Conservation (phyloP, 495 filamentous ascomycete genomes). For the Aspergillus bertholletiae region DNA sequence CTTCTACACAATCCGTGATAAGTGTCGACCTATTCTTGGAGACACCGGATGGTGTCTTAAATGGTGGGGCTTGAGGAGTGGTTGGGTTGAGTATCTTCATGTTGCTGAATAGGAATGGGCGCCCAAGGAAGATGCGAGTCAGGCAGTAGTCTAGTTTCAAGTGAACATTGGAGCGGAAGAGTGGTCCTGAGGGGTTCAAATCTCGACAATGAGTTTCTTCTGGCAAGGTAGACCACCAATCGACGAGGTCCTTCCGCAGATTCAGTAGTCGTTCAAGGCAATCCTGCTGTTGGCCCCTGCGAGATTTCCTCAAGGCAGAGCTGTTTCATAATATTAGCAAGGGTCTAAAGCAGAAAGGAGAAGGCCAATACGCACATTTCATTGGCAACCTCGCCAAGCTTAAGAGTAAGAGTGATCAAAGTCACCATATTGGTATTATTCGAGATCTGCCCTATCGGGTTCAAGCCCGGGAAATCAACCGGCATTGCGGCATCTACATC, state of each 20-base stretch:
- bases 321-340: slow-evolving; percentile 11
- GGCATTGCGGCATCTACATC: slow-evolving; percentile 48
- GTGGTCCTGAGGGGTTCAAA: slow-evolving; percentile 33
- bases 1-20: slow-evolving; percentile 47
- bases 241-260: slow-evolving; percentile 38
- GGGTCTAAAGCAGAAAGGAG: background rate
- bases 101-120: slow-evolving; percentile 47
- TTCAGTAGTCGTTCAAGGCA: slow-evolving; percentile 41
- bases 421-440: slow-evolving; percentile 48
- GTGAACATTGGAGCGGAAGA: slow-evolving; percentile 47
- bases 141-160: slow-evolving; percentile 49
- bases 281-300: slow-evolving; percentile 40
- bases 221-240: slow-evolving; percentile 49
- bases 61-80: slow-evolving; percentile 15
- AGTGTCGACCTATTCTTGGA: slow-evolving; percentile 40
- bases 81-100: slow-evolving; percentile 30
- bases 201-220: slow-evolving; percentile 41
- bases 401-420: slow-evolving; percentile 43
- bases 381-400: slow-evolving; percentile 41
- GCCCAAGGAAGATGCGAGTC: slow-evolving; percentile 45
- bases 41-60: slow-evolving; percentile 32
- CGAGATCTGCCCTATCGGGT: slow-evolving; percentile 29
- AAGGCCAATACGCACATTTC: slow-evolving; percentile 36
- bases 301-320: slow-evolving; percentile 35
- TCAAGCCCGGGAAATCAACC: slow-evolving; percentile 39